Evolutionary conservation across 768 basidiomycete genomes (phyloP), one percentile per base, ranked within the genome.

Genomic region (Pisolithus tinctorius): DNA sequence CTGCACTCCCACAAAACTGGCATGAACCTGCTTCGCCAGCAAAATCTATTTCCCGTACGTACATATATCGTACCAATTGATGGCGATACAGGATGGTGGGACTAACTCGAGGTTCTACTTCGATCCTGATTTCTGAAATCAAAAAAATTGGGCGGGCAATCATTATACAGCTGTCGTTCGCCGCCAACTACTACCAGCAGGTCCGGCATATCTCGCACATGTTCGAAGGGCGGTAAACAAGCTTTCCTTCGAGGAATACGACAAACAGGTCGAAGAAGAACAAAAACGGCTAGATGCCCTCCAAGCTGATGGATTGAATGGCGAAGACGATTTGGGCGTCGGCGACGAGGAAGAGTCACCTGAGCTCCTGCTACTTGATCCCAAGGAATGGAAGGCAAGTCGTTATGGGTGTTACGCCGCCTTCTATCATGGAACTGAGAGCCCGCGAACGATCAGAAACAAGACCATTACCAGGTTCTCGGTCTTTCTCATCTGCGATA

Each of bases 381-480:
- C 95, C 6, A 97, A 97, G 70, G 93, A 95, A 64, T 98, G 96
- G 95, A 99, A 98, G 81, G 90, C 88, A 56, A 39, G 73, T 61
- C 16, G 29, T 25, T 50, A 45, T 31, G 20, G 20, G 8, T 40
- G 42, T 34, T 20, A 30, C 23, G 25, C n/a, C 50, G 31, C 39
- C 38, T 31, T 36, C 34, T 50, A 47, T 17, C 29, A 31, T 46
- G 23, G 26, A 38, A 34, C 51, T 61, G 42, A 63, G 42, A 1
- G 1, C 40, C 34, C 20, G 20, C 2, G 20, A 26, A 49, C 36
- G 17, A 49, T 20, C 59, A 93, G 88, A 93, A 95, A 82, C 96
- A 98, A 81, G 95, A 99, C 66, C 90, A 97, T 65, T 99, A 99
- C 64, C 89, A 89, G 50, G 92, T 99, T 38, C 85, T 99, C 48